Conservation (phyloP, 2,329 filamentous ascomycete genomes). For the Eurotiales sp. region DNA sequence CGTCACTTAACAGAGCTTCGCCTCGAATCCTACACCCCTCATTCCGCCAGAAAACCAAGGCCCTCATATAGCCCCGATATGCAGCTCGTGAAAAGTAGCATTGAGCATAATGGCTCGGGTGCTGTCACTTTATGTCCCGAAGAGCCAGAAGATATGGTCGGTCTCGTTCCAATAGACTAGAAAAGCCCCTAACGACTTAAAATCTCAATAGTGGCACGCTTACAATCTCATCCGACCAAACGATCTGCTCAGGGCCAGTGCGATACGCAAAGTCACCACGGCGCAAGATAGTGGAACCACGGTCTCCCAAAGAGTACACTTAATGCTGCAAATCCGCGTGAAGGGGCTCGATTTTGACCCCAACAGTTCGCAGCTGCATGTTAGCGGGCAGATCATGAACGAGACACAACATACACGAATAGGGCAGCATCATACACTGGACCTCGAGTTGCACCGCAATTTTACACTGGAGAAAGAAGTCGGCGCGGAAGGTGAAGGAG, state of each 20-base stretch:
- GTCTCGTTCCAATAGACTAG: background rate
- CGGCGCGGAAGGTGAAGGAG: slow-evolving; percentile 41
- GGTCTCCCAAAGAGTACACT: slow-evolving; percentile 60
- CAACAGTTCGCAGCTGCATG: slow-evolving; percentile 64
- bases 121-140: slow-evolving; percentile 64
- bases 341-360: slow-evolving; percentile 67
- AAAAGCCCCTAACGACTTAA: slow-evolving; percentile 11
- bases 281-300: slow-evolving; percentile 58
- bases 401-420: slow-evolving; percentile 66
- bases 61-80: slow-evolving; percentile 40
- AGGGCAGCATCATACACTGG: slow-evolving; percentile 67
- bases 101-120: slow-evolving; percentile 64
- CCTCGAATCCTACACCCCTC: background rate
- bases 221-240: slow-evolving; percentile 67
- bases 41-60: background rate
- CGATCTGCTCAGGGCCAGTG: slow-evolving; percentile 63
- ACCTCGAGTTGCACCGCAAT: slow-evolving; percentile 80
- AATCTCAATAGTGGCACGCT: slow-evolving; percentile 60
- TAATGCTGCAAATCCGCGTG: slow-evolving; percentile 62
- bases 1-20: background rate
- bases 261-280: slow-evolving; percentile 64
- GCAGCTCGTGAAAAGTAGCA: slow-evolving; percentile 64
- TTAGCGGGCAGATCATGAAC: slow-evolving; percentile 61
- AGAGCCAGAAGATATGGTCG: slow-evolving; percentile 72
- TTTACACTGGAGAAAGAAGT: slow-evolving; percentile 83